Conservation (phyloP, 2,329 filamentous ascomycete genomes). For the Claviceps citrina region DNA sequence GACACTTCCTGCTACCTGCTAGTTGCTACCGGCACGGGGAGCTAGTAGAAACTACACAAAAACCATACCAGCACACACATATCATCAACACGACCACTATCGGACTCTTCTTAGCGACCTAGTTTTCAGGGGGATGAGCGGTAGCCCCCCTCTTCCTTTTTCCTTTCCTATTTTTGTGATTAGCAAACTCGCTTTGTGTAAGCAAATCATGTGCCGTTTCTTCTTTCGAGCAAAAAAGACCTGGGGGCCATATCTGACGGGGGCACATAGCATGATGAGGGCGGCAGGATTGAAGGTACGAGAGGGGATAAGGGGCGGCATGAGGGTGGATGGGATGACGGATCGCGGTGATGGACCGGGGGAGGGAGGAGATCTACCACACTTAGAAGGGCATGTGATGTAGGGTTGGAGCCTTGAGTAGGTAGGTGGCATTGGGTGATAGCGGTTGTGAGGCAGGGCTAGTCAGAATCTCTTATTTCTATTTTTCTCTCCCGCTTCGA, state of each 20-base stretch:
- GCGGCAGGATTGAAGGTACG: not conserved
- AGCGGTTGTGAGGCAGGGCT: conserved; percentile 5
- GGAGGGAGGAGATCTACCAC: not conserved
- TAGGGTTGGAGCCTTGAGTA: not conserved
- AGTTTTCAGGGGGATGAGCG: not conserved
- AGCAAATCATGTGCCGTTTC: not conserved
- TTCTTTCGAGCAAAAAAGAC: not conserved
- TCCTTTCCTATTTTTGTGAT: too few species aligned
- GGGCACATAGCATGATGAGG: too few species aligned
- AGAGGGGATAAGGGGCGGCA: too few species aligned
- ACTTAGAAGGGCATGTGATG: not conserved
- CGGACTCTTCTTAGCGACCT: not conserved
- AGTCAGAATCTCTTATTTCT: conserved; percentile 21
- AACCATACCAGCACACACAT: not conserved
- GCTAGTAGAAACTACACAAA: not conserved
- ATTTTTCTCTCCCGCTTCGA: conserved; percentile 18
- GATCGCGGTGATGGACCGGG: not conserved
- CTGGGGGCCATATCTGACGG: too few species aligned
- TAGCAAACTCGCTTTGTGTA: not conserved
- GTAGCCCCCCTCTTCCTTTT: too few species aligned
- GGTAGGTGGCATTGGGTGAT: conserved; percentile 3
- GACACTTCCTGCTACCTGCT: not conserved
- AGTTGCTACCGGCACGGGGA: not conserved
- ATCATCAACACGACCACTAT: not conserved
- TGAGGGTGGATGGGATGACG: too few species aligned